Evolutionary conservation across 768 basidiomycete species (phyloP), one percentile per base, ranked within the genome.

Genomic region (Suillus plorans): DNA sequence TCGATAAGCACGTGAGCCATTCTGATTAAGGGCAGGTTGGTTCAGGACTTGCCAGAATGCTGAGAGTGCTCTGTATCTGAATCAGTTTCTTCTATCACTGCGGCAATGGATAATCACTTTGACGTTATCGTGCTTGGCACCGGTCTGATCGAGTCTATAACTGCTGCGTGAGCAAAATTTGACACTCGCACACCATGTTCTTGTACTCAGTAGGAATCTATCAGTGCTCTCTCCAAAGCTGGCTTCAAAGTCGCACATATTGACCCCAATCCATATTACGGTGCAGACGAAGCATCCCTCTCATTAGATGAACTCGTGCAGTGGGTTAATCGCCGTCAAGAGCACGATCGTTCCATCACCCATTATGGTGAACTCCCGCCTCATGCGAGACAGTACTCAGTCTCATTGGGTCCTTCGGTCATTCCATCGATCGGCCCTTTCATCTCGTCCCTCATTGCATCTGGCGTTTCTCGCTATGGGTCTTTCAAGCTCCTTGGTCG

Each of bases 381-480:
- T 6, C 84, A 87, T 42, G 81, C 89, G 31, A 86, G 92, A 36
- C 87, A 89, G 61, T 99, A 95, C 76, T 88, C 95, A 0, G 78
- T 98, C 34, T 95, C 93, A 16, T 84, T 98, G n/a, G 82, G 85
- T 9, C 96, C 96, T 0, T 82, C 90, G 2, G 79, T 98, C 3
- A 87, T 98, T 18, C 90, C 92, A 2, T 89, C 94, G 0, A 72
- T 85, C 8, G 95, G 96, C 0, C 84, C 90, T 0, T 81, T 92
- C 39, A 93, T 98, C 49, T 84, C 90, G 2, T 85, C 90, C 2
- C 80, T 99, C 4, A 80, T 97, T 12, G 80, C 84, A 1, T 95
- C 93, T 14, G 91, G 94, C 28, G 94, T 98, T 16, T 84, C 94
- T 9, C 88, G 89, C 64, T 98, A 99, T 72, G 93, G 94, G n/a